phyloP scores from a whole-genome alignment of 2,329 filamentous ascomycete species.

The Nothophoma quercina region DNA sequence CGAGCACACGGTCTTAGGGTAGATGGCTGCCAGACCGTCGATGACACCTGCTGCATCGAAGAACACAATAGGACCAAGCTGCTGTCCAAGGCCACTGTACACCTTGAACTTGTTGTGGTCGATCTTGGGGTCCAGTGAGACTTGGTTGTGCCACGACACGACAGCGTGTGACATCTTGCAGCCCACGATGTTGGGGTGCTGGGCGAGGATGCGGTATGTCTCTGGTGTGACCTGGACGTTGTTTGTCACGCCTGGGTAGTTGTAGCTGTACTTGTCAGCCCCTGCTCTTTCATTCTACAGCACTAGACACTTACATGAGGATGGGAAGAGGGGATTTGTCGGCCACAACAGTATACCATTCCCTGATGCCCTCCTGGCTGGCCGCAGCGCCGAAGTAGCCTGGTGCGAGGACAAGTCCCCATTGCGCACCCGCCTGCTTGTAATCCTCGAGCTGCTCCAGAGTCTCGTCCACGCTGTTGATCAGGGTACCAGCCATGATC shows the following conservation, averaged over 20 bases:
- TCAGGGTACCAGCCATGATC: constrained; percentile 68
- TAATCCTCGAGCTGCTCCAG: constrained; percentile 65
- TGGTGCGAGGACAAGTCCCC: constrained; percentile 69
- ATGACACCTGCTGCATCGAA: constrained; percentile 72
- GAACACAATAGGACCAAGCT: constrained; percentile 67
- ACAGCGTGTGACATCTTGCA: constrained; percentile 75
- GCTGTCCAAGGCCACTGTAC: constrained; percentile 71
- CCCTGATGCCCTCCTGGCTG: constrained; percentile 65
- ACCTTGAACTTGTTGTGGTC: constrained; percentile 66
- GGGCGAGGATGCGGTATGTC: constrained; percentile 65
- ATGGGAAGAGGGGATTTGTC: constrained; percentile 67
- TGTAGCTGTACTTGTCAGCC: constrained; percentile 57
- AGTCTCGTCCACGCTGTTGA: constrained; percentile 69
- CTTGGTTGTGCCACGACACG: constrained; percentile 69
- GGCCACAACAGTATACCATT: constrained; percentile 69
- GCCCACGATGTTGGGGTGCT: constrained; percentile 72
- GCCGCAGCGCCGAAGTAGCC: constrained; percentile 70
- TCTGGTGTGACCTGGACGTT: constrained; percentile 66
- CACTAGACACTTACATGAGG: constrained; percentile 59
- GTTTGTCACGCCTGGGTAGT: constrained; percentile 73
- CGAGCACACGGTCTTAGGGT: constrained; percentile 67
- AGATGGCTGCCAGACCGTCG: constrained; percentile 71
- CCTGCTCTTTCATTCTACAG: neutral
- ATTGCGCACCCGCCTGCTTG: constrained; percentile 65
- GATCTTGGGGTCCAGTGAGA: constrained; percentile 66